phyloP scores from a whole-genome alignment of 2,329 filamentous ascomycete species.

The Aspergillus tanneri region DNA sequence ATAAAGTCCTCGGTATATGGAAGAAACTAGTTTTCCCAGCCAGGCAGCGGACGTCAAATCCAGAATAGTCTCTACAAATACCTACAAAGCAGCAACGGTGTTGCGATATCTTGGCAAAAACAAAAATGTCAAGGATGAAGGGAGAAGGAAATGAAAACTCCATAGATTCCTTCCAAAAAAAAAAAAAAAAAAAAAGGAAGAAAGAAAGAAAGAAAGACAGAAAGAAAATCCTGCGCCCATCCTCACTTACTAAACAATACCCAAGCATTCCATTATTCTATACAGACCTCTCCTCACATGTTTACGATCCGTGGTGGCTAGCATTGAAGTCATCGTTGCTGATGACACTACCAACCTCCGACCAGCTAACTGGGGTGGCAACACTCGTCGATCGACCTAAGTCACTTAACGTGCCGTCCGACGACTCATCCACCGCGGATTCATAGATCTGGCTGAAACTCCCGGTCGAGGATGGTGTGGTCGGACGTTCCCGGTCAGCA shows the following conservation, averaged over 20 bases:
- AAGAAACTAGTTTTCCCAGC: background rate
- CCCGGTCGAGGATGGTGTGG: slow-evolving; percentile 38
- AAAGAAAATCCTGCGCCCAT: no score
- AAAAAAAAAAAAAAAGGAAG: background rate
- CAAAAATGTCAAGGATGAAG: no score
- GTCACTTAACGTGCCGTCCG: slow-evolving; percentile 43
- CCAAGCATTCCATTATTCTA: slow-evolving; percentile 1
- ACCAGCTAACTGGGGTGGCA: slow-evolving; percentile 45
- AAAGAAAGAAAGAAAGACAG: background rate
- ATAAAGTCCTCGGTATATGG: no score
- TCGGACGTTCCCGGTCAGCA: slow-evolving; percentile 28
- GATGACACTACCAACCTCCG: slow-evolving; percentile 46
- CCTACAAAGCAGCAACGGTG: background rate
- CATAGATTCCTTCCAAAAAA: background rate
- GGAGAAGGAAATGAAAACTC: background rate
- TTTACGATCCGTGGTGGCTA: slow-evolving; percentile 21
- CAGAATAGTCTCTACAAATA: background rate
- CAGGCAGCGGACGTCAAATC: background rate
- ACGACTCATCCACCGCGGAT: slow-evolving; percentile 31
- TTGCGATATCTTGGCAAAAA: background rate
- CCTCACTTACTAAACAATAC: background rate
- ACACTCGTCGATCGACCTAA: slow-evolving; percentile 32
- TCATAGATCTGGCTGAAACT: slow-evolving; percentile 40
- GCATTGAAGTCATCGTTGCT: slow-evolving; percentile 41
- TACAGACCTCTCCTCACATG: background rate